phyloP scores from a whole-genome alignment of 176 grass and related monocot species.

The Oryza rufipogon region DNA sequence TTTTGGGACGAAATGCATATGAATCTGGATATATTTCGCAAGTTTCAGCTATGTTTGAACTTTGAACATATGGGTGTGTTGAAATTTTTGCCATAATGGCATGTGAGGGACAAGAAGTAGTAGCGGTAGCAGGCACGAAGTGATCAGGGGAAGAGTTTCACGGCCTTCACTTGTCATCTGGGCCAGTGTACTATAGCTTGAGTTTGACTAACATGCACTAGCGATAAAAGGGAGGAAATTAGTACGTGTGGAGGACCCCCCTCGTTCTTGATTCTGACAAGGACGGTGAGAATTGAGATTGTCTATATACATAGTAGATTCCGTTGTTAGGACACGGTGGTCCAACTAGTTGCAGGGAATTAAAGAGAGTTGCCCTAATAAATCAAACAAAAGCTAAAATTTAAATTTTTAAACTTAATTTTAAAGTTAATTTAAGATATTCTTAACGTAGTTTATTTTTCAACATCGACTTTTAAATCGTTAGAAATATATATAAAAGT shows the following conservation, averaged over 20 bases:
- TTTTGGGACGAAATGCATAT: no score
- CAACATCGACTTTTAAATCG: no score
- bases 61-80: neutral
- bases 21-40: no score
- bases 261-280: slow-evolving; percentile 1
- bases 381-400: no score
- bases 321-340: neutral
- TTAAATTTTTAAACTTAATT: no score
- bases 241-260: neutral
- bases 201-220: slow-evolving; percentile 32
- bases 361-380: neutral
- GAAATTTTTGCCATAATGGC: neutral
- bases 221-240: neutral
- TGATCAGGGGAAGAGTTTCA: slow-evolving; percentile 5
- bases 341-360: neutral
- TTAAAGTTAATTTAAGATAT: no score
- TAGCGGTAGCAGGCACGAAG: neutral
- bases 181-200: neutral
- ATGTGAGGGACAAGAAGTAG: neutral
- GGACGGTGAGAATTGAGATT: slow-evolving; percentile 17
- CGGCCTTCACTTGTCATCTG: neutral
- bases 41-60: neutral
- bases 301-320: slow-evolving; percentile 18
- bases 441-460: no score
- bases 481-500: no score